Base-by-base conservation (phyloP, 192 early-diverging fungal genomes). In the Podila clonocystis region DNA sequence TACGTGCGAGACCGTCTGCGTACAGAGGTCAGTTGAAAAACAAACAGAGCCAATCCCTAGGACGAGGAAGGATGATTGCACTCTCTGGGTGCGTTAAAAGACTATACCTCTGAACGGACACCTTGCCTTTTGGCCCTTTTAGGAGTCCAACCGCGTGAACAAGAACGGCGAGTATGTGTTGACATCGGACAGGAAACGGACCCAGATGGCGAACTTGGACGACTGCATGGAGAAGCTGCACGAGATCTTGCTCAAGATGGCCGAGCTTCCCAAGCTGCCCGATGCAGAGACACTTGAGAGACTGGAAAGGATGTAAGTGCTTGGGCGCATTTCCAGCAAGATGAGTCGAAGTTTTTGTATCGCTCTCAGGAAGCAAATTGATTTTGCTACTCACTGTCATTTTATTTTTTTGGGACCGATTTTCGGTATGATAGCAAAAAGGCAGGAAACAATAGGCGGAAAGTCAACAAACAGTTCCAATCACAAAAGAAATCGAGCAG, bases 181-280 rank as follows among this genome's bases (percentile, higher is more conserved):
- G 8, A 87, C 87, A 5, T 97, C 96, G 0, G 93, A 95, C 49
- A 84, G 87, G 60, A 92, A 91, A 61, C 85, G 95, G 13, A 89
- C 94, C 30, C 95, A 95, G 68, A 74, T 72, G 68, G 84, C 90
- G 20, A 97, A 97, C 69, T 61, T 94, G 22, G 90, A 96, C 22
- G 94, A 96, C 77, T 95, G 94, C 66, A 73, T 96, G 31, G 87
- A 91, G 19, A 93, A 91, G 65, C 82, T 95, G 33, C 83, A 88
- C 68, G 85, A 88, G 19, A 77, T 85, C 7, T 79, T 97, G 38
- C 67, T 80, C 20, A 69, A 83, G 26, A 91, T 93, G 31, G 91
- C 90, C 1, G 77, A 89, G 60, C 86, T 97, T 31, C 90, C 91
- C 28, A 88, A 87, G 69, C 91, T 86, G 11, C 87, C 95, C 8